Base-by-base conservation (phyloP, 768 basidiomycete genomes). In the Dacryopinax spathularia region DNA sequence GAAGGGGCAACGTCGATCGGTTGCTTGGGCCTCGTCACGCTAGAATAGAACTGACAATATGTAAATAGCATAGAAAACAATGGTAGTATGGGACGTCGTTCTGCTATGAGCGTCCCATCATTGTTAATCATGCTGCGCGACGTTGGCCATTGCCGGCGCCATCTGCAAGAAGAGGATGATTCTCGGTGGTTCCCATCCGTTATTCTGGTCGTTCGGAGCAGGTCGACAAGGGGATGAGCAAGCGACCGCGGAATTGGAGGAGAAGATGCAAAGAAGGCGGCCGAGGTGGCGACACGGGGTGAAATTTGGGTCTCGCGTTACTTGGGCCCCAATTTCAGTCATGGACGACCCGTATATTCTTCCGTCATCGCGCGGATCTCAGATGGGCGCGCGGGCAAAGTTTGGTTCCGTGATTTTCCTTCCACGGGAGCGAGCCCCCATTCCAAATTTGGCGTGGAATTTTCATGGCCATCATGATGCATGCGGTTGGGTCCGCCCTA, bases 341-440 rank as follows among this genome's bases (percentile, higher is more conserved):
- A 56, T 31, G 48, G 48, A n/a, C n/a, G n/a, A n/a, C 29, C 25
- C 29, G 31, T 29, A 56, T 20, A 56, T 56, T 56, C 48, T 56
- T 56, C 48, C 48, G 48, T 56, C 48, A 56, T 56, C 48, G 29
- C 48, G 18, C 48, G 48, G 48, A 56, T 56, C 48, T 56, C 48
- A 56, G 48, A 31, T 25, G 48, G 29, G 48, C 13, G 48, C 22
- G 29, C 3, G 48, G 48, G 48, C 29, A 27, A 29, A 56, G 29
- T 56, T 56, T 56, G 48, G 10, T 56, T 56, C 48, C 48, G 48
- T 5, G 48, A 56, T 56, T 56, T n/a, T 56, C 48, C 48, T 56
- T 56, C 48, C 48, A 56, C 48, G 48, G 48, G 13, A 56, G 13
- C 48, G 36, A 37, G 36, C 10, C 36, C 36, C 13, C 48, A 10